Conservation (phyloP, 371 early-diverging fungal genomes). For the Circinella minor region DNA sequence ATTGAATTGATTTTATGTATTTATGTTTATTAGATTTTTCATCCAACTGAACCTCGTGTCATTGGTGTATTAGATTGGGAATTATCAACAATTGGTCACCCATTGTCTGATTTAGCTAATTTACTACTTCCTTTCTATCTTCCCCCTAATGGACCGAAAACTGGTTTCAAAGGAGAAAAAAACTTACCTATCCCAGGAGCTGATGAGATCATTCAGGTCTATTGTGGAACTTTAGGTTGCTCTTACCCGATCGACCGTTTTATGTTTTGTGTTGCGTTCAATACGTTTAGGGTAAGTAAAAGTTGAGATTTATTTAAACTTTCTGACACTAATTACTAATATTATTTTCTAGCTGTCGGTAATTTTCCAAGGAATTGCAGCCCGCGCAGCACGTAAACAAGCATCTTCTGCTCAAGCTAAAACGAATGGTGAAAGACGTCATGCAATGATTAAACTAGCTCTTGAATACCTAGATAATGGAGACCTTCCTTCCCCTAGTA, state of each 20-base stretch:
- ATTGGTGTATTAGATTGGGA: constrained; percentile 96
- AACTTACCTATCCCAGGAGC: constrained; percentile 66
- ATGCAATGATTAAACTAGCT: constrained; percentile 32
- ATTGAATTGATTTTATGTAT: background rate
- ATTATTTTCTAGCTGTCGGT: constrained; percentile 59
- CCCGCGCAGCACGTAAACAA: constrained; percentile 83
- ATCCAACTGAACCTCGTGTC: constrained; percentile 76
- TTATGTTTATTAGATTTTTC: constrained; percentile 60
- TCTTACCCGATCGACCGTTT: constrained; percentile 76
- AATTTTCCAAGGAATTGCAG: constrained; percentile 86
- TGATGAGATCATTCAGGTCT: constrained; percentile 63
- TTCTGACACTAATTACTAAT: background rate
- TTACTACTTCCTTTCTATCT: constrained; percentile 77
- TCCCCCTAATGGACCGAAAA: constrained; percentile 26
- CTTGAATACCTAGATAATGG: constrained; percentile 43
- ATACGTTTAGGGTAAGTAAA: constrained; percentile 43
- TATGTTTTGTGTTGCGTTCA: constrained; percentile 47
- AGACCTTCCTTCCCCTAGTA: constrained; percentile 9
- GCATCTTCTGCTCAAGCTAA: constrained; percentile 79
- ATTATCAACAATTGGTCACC: constrained; percentile 92
- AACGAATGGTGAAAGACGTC: constrained; percentile 44
- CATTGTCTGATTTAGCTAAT: constrained; percentile 89
- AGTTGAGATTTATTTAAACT: background rate
- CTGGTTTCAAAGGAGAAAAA: constrained; percentile 48
- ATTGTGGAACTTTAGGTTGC: constrained; percentile 58